These are phyloP conservation scores for Chamaecyparis obtusa DNA, from an alignment of 75 land plant genomes.

Conservation along the genomic window DNA sequence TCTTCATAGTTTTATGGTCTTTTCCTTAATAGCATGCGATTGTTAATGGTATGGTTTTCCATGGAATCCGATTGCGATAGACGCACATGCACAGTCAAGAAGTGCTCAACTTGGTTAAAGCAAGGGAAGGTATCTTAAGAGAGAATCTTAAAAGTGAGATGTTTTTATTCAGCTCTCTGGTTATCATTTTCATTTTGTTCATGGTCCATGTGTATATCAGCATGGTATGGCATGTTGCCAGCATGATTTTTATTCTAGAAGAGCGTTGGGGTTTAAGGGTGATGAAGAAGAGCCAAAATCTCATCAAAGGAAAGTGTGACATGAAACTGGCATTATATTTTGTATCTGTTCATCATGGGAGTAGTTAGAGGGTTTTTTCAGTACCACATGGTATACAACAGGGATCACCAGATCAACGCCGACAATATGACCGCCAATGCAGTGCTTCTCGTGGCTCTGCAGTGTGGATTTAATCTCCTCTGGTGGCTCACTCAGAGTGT, in stretches of 20 bases:
- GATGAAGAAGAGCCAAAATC: conserved; percentile 67
- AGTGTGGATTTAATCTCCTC: conserved; percentile 36
- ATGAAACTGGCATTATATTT: conserved; percentile 23
- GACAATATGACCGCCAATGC: conserved; percentile 40
- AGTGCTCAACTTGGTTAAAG: no score
- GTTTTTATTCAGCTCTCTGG: neutral
- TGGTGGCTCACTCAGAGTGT: conserved; percentile 70
- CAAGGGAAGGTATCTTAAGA: no score
- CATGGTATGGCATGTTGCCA: conserved; percentile 71
- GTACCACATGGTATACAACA: conserved; percentile 22
- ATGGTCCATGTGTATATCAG: conserved; percentile 43
- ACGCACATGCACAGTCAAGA: no score
- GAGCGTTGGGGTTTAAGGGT: conserved; percentile 61
- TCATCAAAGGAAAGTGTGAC: no score
- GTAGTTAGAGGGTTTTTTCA: conserved; percentile 7
- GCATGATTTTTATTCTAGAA: conserved; percentile 80
- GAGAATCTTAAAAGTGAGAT: neutral
- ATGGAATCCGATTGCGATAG: no score
- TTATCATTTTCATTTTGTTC: conserved; percentile 19
- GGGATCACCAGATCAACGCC: neutral
- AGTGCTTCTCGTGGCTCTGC: conserved; percentile 27
- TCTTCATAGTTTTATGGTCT: no score
- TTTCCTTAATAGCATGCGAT: no score
- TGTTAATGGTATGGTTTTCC: no score
- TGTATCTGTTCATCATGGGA: conserved; percentile 12